Percentiles rank a stretch among this genome's conserved stretches.
phyloP scores from a whole-genome alignment of 257 asterid genomes.

The Euphrasia confusa region DNA sequence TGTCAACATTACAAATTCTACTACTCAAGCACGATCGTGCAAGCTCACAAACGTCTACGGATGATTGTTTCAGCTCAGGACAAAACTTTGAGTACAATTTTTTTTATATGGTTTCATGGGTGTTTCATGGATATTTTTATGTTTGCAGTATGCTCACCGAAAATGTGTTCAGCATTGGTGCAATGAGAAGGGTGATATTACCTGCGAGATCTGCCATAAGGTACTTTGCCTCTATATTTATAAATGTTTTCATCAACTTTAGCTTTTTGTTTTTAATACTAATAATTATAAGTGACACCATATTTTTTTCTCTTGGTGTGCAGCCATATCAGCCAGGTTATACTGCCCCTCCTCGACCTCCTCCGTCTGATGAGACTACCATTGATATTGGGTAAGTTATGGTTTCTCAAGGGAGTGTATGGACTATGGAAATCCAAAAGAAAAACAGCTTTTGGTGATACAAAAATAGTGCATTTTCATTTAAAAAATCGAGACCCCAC shows the following conservation, averaged over 20 bases:
- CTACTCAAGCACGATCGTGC: too few relatives aligned
- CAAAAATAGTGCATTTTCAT: too few relatives aligned
- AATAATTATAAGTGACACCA: conserved; percentile 11
- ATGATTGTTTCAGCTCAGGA: too few relatives aligned
- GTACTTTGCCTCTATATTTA: conserved; percentile 24
- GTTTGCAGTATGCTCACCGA: conserved; percentile 71
- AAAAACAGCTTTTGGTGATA: too few relatives aligned
- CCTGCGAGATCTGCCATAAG: conserved; percentile 95
- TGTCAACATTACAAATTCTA: too few relatives aligned
- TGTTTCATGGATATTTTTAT: neutral
- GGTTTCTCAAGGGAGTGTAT: neutral
- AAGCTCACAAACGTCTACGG: too few relatives aligned
- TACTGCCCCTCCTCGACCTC: conserved; percentile 78
- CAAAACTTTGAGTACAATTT: too few relatives aligned
- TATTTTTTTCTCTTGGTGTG: conserved; percentile 23
- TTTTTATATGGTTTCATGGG: too few relatives aligned
- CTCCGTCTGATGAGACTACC: conserved; percentile 62
- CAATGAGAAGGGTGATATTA: conserved; percentile 95
- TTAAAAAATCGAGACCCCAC: too few relatives aligned
- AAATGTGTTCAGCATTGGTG: conserved; percentile 98
- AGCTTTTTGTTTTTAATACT: too few relatives aligned
- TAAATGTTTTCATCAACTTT: neutral
- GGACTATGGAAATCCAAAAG: too few relatives aligned
- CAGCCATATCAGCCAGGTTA: conserved; percentile 90
- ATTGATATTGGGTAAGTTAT: conserved; percentile 77